phyloP scores from a whole-genome alignment of 495 filamentous ascomycete genomes.

The Aspergillus baeticus region DNA sequence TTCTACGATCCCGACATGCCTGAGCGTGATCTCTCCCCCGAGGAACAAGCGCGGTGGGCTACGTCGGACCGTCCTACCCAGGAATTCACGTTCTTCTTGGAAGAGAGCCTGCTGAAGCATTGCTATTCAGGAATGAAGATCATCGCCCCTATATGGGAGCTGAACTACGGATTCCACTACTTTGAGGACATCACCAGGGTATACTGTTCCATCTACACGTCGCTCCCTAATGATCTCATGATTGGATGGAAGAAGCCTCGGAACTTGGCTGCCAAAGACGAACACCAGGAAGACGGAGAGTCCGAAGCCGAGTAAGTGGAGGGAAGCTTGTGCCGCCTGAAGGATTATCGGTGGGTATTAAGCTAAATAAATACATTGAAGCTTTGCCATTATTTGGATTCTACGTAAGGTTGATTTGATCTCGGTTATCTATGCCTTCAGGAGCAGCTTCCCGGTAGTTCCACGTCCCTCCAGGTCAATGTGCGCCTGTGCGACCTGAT shows the following conservation, averaged over 20 bases:
- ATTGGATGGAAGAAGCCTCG: constrained; percentile 58
- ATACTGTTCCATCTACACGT: constrained; percentile 58
- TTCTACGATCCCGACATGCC: constrained; percentile 41
- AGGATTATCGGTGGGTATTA: background rate
- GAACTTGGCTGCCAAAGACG: constrained; percentile 15
- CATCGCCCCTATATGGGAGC: constrained; percentile 56
- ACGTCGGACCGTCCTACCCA: constrained; percentile 23
- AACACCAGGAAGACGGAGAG: constrained; percentile 10
- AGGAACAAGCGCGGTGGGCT: constrained; percentile 35
- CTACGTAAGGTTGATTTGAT: background rate
- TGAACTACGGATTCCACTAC: constrained; percentile 60
- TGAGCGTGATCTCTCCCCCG: constrained; percentile 41
- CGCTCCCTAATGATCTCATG: constrained; percentile 73
- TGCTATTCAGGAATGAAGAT: constrained; percentile 79
- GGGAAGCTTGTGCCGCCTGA: background rate
- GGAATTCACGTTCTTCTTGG: constrained; percentile 64
- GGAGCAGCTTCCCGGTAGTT: constrained; percentile 72
- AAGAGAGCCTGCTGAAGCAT: constrained; percentile 59
- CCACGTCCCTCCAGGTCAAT: constrained; percentile 77
- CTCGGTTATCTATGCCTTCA: constrained; percentile 31
- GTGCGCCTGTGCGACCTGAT: constrained; percentile 74
- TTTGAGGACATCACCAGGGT: constrained; percentile 56
- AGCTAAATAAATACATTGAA: background rate
- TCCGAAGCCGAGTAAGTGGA: constrained; percentile 2
- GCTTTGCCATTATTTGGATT: background rate